A percentile compares a stretch with the other conserved stretches of the same genome.
phyloP scores from a whole-genome alignment of 2,329 filamentous ascomycete species.

The Beauveria caledonica region DNA sequence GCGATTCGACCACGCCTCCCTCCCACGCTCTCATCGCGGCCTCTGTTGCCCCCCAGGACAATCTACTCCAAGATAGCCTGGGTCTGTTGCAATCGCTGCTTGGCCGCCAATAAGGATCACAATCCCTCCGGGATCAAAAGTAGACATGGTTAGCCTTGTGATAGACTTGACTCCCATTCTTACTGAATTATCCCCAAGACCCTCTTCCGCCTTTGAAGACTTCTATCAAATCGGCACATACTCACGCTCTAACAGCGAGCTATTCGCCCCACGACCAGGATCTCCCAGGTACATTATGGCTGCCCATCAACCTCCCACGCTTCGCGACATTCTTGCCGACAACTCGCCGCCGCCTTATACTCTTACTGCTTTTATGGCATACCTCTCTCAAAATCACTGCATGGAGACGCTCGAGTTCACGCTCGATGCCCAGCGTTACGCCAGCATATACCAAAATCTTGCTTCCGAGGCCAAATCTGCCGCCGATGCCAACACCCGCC shows the following conservation, averaged over 20 bases:
- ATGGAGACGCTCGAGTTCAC: conserved; percentile 95
- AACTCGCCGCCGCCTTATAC: conserved; percentile 83
- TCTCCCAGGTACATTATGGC: conserved; percentile 25
- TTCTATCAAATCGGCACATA: conserved; percentile 29
- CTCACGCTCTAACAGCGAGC: conserved; percentile 43
- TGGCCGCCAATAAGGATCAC: background rate
- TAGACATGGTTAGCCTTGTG: conserved; percentile 39
- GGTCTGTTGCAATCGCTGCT: conserved; percentile 1
- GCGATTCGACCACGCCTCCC: background rate
- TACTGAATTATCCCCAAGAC: conserved; percentile 34
- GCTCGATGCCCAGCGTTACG: conserved; percentile 83
- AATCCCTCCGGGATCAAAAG: conserved; percentile 7
- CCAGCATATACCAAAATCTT: conserved; percentile 45
- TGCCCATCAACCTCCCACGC: conserved; percentile 48
- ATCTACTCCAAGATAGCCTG: background rate
- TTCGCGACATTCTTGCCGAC: conserved; percentile 84
- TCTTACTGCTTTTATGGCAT: conserved; percentile 88
- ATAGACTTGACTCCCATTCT: conserved; percentile 34
- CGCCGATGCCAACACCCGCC: conserved; percentile 48
- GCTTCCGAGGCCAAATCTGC: conserved; percentile 29
- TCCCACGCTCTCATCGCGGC: background rate
- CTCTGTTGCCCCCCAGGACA: conserved; percentile 4
- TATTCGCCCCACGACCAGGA: conserved; percentile 34
- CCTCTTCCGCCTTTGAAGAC: conserved; percentile 37
- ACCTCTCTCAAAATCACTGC: conserved; percentile 93